Percentiles rank a stretch among this genome's conserved stretches.
These are phyloP conservation scores for Talaromyces sp. DNA, from an alignment of 2,329 filamentous ascomycete genomes.

Conservation along the genomic window DNA sequence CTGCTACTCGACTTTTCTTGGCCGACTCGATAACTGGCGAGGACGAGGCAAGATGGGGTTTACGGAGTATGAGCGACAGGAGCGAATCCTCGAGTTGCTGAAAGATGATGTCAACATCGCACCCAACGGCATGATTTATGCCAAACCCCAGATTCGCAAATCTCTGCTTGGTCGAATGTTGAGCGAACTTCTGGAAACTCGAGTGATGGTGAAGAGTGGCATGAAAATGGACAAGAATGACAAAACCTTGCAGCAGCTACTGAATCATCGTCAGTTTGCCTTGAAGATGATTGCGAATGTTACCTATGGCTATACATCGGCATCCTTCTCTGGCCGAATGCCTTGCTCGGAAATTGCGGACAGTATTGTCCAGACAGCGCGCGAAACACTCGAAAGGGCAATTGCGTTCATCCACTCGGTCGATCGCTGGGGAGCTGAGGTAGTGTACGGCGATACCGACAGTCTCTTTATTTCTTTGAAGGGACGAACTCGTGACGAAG, in stretches of 20 bases:
- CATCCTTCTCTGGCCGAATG: conserved; percentile 95
- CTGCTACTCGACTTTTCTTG: conserved; percentile 95
- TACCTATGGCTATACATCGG: conserved; percentile 96
- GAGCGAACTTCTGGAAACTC: conserved; percentile 88
- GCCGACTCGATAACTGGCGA: conserved; percentile 81
- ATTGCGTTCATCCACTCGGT: conserved; percentile 90
- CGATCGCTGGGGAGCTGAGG: conserved; percentile 85
- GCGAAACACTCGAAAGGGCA: conserved; percentile 90
- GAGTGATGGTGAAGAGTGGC: conserved; percentile 95
- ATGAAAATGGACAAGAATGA: conserved; percentile 95
- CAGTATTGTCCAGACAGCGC: conserved; percentile 92
- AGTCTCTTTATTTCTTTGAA: conserved; percentile 88
- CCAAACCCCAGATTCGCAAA: conserved; percentile 78
- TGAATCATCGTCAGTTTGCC: conserved; percentile 91
- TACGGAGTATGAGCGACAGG: conserved; percentile 75
- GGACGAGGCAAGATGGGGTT: conserved; percentile 94
- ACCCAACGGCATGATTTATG: conserved; percentile 96
- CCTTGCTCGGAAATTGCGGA: conserved; percentile 97
- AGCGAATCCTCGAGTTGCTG: conserved; percentile 70
- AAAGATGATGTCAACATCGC: conserved; percentile 86
- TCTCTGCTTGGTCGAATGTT: conserved; percentile 95
- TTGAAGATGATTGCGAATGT: conserved; percentile 98
- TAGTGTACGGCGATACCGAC: conserved; percentile 97
- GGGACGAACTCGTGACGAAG: conserved; percentile 79
- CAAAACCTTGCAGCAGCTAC: conserved; percentile 74